Evolutionary conservation across 768 basidiomycete genomes (phyloP), one percentile per base, ranked within the genome.

Genomic region (Tylopilus subfusipes): DNA sequence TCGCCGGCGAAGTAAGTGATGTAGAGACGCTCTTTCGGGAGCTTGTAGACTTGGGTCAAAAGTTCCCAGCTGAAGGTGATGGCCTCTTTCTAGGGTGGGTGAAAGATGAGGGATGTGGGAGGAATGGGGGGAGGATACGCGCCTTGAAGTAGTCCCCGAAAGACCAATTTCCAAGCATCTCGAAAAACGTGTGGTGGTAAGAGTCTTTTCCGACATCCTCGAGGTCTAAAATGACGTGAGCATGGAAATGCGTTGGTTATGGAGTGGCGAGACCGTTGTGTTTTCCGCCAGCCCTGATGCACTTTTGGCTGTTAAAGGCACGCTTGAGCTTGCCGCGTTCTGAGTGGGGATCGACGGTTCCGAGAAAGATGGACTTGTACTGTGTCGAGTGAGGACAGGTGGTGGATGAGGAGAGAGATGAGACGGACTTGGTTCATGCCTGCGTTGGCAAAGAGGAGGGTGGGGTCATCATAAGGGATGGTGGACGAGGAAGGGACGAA

Each of bases 131-230:
- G 45, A n/a, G 9, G 36, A 34, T 29, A 63, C 70, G 42, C 48
- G 84, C 95, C 84, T 99, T 99, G 85, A 99, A 99, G 77, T 99
- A 99, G 72, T 99, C 95, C 0, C 97, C 97, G 62, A 98, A 99
- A 5, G 95, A 98, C 97, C 97, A 99, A 72, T 99, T 99, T 36
- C 97, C 97, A 58, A 99, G 75, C 97, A 99, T 99, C 75, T 99
- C 97, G 66, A 99, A 99, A 75, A 96, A 95, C 2, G 93, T 97
- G 67, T 96, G 90, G 66, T 98, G 96, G 71, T 98, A 98, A 2
- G 93, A 95, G 69, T 98, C 97, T 73, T 94, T 96, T 36, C 97
- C 97, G 54, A 99, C 97, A 73, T 99, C 97, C 68, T 99, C 97
- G 54, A 99, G 80, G 73, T 99, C 97, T 98, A 27, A 10, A 13